A percentile compares a stretch with the other conserved stretches of the same genome.
Conservation (phyloP, 495 filamentous ascomycete species). For the Massariosphaeria phaeospora region DNA sequence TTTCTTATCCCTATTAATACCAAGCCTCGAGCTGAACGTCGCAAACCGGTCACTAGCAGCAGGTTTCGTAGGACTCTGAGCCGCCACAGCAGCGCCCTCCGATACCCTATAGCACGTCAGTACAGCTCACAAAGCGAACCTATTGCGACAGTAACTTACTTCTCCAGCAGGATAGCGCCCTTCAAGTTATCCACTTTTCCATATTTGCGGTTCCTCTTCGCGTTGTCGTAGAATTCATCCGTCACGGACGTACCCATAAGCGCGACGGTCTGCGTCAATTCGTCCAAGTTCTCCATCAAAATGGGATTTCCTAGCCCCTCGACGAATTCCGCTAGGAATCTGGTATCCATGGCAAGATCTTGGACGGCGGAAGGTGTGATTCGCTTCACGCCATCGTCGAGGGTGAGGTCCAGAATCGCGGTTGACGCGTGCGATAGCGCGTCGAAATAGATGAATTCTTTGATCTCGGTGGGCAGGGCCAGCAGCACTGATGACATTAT, state of each 20-base stretch:
- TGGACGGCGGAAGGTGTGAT: conserved; percentile 84
- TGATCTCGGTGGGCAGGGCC: conserved; percentile 87
- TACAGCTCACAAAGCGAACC: too few relatives aligned
- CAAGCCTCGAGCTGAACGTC: conserved; percentile 28
- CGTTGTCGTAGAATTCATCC: conserved; percentile 87
- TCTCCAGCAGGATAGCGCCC: conserved; percentile 80
- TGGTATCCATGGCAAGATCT: conserved; percentile 74
- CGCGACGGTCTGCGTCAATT: conserved; percentile 82
- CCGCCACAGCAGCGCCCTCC: conserved; percentile 19
- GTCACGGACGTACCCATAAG: conserved; percentile 77
- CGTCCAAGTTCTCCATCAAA: conserved; percentile 79
- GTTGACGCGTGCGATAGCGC: conserved; percentile 84
- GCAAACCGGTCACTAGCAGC: conserved; percentile 25
- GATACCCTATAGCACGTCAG: too few relatives aligned
- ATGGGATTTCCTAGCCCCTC: conserved; percentile 72
- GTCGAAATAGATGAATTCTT: conserved; percentile 96
- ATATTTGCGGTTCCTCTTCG: conserved; percentile 83
- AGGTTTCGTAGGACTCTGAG: conserved; percentile 25
- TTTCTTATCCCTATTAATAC: conserved; percentile 14
- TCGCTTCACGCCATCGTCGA: conserved; percentile 69
- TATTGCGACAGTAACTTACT: too few relatives aligned
- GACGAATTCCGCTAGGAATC: conserved; percentile 79
- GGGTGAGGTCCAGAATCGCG: conserved; percentile 79
- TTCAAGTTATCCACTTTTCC: conserved; percentile 85
- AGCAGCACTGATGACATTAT: conserved; percentile 94